Percentiles rank a stretch among this genome's conserved stretches.
Evolutionary conservation across 495 filamentous ascomycete genomes (phyloP).

Genomic region (Penicillium daleae): DNA sequence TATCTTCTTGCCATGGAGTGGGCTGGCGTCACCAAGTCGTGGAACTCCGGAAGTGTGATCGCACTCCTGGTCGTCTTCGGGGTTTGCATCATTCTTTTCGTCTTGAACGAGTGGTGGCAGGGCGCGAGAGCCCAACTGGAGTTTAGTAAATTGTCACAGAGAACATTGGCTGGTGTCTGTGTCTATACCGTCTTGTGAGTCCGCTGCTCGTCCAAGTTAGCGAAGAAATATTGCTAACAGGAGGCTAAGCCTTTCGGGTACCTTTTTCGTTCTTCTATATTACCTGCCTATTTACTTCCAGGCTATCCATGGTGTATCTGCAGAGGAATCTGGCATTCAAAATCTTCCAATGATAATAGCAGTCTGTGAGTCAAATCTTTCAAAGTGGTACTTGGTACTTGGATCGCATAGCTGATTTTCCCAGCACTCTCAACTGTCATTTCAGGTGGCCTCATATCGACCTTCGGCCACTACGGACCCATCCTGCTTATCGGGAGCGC

Average conservation of each 20-base stretch:
- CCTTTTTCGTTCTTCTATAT: slow-evolving; percentile 28
- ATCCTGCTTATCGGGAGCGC: slow-evolving; percentile 39
- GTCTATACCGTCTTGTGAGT: slow-evolving; percentile 37
- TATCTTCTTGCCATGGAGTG: slow-evolving; percentile 47
- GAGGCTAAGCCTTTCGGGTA: slow-evolving; percentile 26
- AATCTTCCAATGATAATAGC: slow-evolving; percentile 68
- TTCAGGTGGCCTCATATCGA: slow-evolving; percentile 39
- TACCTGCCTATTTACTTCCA: slow-evolving; percentile 73
- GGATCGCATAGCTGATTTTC: neutral
- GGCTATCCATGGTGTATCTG: slow-evolving; percentile 64
- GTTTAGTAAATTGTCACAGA: slow-evolving; percentile 26
- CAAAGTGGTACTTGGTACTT: neutral
- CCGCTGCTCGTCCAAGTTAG: slow-evolving; percentile 13
- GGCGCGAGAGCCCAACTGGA: slow-evolving; percentile 33
- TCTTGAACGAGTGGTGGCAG: slow-evolving; percentile 24
- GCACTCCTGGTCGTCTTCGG: slow-evolving; percentile 40
- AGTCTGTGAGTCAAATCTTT: slow-evolving; percentile 25
- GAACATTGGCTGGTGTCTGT: slow-evolving; percentile 19
- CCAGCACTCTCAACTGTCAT: slow-evolving; percentile 4
- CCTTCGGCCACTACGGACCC: slow-evolving; percentile 37
- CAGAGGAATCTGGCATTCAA: slow-evolving; percentile 65
- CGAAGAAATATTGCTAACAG: slow-evolving; percentile 24
- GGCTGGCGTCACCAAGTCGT: slow-evolving; percentile 39
- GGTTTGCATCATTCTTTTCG: slow-evolving; percentile 30
- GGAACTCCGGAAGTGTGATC: slow-evolving; percentile 36